Percentiles rank a stretch among this genome's conserved stretches.
These are phyloP conservation scores for Withania somnifera DNA, from an alignment of 305 asterid species.

Conservation along the genomic window DNA sequence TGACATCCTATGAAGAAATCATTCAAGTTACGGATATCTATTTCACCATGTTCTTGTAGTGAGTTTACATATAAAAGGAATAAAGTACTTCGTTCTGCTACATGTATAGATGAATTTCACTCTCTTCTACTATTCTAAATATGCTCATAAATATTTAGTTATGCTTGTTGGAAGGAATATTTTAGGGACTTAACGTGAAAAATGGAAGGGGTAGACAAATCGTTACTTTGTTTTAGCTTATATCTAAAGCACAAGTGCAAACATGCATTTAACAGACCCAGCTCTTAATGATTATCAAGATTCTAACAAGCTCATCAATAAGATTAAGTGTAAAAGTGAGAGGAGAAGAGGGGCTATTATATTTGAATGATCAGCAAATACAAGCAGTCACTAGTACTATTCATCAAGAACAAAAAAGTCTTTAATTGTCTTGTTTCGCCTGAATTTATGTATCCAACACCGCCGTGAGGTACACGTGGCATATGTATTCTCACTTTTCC, in stretches of 20 bases:
- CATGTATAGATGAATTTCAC: neutral
- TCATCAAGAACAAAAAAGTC: too few relatives aligned
- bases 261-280: neutral
- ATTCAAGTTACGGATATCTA: neutral
- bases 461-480: too few relatives aligned
- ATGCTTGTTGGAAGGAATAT: neutral
- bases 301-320: neutral
- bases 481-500: too few relatives aligned
- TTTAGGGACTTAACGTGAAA: neutral
- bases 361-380: neutral
- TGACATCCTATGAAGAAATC: neutral
- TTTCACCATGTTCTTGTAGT: neutral
- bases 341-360: neutral
- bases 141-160: neutral
- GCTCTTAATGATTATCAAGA: neutral
- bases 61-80: neutral
- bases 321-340: neutral
- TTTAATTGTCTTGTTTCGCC: too few relatives aligned
- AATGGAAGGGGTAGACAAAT: neutral
- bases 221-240: neutral
- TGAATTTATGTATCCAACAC: too few relatives aligned
- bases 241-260: neutral
- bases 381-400: too few relatives aligned
- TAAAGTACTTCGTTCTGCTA: neutral
- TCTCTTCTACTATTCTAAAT: neutral